Evolutionary conservation across 192 early-diverging fungal species (phyloP).

Genomic region (Umbelopsis vinacea): DNA sequence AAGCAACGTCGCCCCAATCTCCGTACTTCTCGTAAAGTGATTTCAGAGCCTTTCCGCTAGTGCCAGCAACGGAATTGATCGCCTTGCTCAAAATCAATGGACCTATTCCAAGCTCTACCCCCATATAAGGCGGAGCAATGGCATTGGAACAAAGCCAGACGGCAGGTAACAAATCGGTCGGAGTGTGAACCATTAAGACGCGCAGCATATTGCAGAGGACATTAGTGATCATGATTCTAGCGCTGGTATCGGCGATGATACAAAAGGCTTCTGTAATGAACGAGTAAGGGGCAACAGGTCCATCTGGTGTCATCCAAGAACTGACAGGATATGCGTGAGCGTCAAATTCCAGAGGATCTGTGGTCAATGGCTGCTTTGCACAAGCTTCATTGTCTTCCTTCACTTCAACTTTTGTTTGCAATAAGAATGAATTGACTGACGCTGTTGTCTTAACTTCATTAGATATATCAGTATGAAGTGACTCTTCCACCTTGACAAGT

Average conservation of each 20-base stretch:
- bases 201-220: constrained; percentile 38
- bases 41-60: constrained; percentile 20
- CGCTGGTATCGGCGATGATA: constrained; percentile 20
- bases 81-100: constrained; percentile 35
- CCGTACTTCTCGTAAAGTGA: constrained; percentile 34
- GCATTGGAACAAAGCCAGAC: constrained; percentile 44
- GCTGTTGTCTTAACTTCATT: background rate
- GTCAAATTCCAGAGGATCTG: constrained; percentile 10
- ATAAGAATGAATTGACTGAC: background rate
- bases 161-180: constrained; percentile 32
- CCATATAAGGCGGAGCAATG: constrained; percentile 40
- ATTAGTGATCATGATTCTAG: constrained; percentile 25
- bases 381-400: background rate
- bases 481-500: background rate
- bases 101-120: constrained; percentile 41
- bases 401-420: background rate
- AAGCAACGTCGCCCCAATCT: constrained; percentile 43
- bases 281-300: constrained; percentile 23
- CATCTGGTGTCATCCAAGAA: constrained; percentile 6
- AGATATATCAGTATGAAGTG: no score
- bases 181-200: constrained; percentile 28
- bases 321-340: constrained; percentile 2
- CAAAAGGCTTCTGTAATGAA: constrained; percentile 25
- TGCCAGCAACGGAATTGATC: constrained; percentile 28
- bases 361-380: constrained; percentile 20